Percentiles rank a stretch among this genome's conserved stretches.
These are phyloP conservation scores for Fusarium buxicola DNA, from an alignment of 2,329 filamentous ascomycete species.

Conservation along the genomic window DNA sequence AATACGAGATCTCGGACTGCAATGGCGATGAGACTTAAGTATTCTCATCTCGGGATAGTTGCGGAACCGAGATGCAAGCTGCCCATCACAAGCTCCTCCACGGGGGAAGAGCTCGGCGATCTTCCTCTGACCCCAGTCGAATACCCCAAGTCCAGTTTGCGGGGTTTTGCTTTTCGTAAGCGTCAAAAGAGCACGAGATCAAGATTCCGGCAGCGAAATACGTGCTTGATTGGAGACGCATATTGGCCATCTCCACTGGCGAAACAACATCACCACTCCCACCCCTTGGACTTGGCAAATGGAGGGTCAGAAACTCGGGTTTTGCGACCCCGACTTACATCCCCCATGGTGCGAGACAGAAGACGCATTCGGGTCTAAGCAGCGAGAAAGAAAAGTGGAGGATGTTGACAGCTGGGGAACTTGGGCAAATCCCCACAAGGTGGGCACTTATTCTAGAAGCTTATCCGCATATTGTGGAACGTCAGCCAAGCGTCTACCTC, in stretches of 20 bases:
- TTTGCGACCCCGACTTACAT: conserved; percentile 38
- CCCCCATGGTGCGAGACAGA: background rate
- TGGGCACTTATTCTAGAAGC: conserved; percentile 31
- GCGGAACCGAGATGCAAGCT: conserved; percentile 20
- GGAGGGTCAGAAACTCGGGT: conserved; percentile 26
- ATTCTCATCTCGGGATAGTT: conserved; percentile 20
- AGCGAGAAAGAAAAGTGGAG: conserved; percentile 13
- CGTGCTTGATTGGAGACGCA: conserved; percentile 10
- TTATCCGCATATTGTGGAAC: conserved; percentile 21
- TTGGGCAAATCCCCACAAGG: conserved; percentile 23
- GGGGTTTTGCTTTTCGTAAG: conserved; percentile 24
- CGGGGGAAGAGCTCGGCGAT: conserved; percentile 18
- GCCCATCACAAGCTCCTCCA: background rate
- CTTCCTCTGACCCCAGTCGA: conserved; percentile 18
- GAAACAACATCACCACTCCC: conserved; percentile 13
- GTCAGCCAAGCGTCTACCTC: too few relatives aligned
- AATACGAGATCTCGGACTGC: conserved; percentile 12
- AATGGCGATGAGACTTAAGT: conserved; percentile 32
- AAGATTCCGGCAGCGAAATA: conserved; percentile 1
- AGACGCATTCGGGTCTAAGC: conserved; percentile 16
- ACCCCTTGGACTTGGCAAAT: conserved; percentile 10
- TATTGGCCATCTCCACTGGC: background rate
- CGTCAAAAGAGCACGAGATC: conserved; percentile 12
- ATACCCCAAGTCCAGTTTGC: conserved; percentile 24
- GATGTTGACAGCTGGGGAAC: conserved; percentile 10